A percentile compares a stretch with the other conserved stretches of the same genome.
Evolutionary conservation across 345 rosid genomes (phyloP).

Genomic region (Eucalyptus microcorys): DNA sequence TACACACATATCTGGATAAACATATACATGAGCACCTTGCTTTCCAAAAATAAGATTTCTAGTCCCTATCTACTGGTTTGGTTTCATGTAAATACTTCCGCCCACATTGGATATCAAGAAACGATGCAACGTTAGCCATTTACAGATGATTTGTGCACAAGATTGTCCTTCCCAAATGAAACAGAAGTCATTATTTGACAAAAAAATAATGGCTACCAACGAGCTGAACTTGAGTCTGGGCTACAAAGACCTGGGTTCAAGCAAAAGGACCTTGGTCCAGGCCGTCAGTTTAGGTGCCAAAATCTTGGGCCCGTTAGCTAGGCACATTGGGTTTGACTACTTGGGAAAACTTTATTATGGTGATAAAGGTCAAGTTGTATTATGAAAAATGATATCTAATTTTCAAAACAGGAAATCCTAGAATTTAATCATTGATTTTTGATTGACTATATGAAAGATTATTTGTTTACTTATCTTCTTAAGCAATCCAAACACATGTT

Average conservation of each 20-base stretch:
- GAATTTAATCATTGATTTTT: neutral
- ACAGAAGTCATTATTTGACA: neutral
- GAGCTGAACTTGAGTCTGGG: neutral
- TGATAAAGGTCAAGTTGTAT: neutral
- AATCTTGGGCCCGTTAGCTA: neutral
- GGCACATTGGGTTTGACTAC: neutral
- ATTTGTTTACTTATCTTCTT: neutral
- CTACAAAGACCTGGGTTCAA: accelerated
- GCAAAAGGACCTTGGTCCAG: neutral
- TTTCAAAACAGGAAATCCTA: neutral
- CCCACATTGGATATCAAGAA: neutral
- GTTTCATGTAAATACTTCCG: neutral
- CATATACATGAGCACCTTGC: neutral
- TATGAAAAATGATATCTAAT: neutral
- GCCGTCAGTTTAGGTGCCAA: accelerated
- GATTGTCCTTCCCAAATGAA: neutral
- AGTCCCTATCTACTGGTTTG: neutral
- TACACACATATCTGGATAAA: neutral
- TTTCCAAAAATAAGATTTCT: neutral
- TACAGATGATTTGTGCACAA: neutral
- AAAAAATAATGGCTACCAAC: too few relatives aligned
- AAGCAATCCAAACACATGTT: neutral
- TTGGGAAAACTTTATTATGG: neutral
- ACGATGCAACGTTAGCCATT: neutral
- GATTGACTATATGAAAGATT: neutral